Evolutionary conservation across 23 red algal species (phyloP), one percentile per base, ranked within the genome.

Genomic region (Agarophyton chilense): DNA sequence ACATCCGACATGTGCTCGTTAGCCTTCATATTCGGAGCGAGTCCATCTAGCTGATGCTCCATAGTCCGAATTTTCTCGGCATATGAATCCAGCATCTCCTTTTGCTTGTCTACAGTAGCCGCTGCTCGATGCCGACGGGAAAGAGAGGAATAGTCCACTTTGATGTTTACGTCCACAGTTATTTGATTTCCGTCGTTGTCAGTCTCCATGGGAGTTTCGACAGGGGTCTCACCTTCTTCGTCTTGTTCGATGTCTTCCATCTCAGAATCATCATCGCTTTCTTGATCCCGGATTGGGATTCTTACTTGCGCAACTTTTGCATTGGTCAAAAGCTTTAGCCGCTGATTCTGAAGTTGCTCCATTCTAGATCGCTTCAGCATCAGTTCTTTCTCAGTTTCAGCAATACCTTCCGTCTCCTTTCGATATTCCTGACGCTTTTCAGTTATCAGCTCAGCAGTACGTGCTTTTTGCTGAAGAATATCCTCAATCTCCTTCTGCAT

Each of bases 1-100:
- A 99, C 45, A 72, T 94, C 92, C 32, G 46, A 63, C 77, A 96
- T 80, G 47, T 93, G 94, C 50, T 96, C 93, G 26, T 75, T 83
- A 28, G 93, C 93, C 25, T 77, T 86, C 75, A 99, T 88, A 61
- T 99, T 99, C 11, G 97, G 97, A 22, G 93, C 73, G 18, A 99
- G 76, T 0, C 78, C 84, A 40, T 96, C 97, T 36, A 96, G 70
- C 63, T 96, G 83, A 21, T 85, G 78, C 73, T 77, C 49, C 66
- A 76, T 78, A 10, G 39, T 36, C 17, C 67, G 44, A 61, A 93
- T 88, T 21, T 86, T 80, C 24, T 97, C 95, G 7, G 50, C 17
- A 85, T 93, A 64, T 53, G 77, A 54, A 39, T 65, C 64, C 21
- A 92, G 52, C 45, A 86, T 76, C 22, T 79, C 91, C 22, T 44